Conservation (phyloP, 2,329 filamentous ascomycete genomes). For the Aspergillus niger region DNA sequence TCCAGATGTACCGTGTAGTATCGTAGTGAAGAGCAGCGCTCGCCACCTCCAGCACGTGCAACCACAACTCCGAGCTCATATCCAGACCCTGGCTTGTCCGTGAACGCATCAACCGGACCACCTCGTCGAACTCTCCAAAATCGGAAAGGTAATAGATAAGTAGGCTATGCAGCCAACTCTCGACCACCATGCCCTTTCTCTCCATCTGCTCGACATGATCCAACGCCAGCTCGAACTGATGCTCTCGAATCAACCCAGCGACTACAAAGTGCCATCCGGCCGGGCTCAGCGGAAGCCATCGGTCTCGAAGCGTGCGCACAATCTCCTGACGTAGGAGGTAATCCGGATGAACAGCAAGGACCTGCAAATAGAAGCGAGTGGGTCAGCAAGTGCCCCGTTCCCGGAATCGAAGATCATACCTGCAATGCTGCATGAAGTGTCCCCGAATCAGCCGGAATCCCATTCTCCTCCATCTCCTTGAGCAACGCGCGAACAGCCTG, state of each 20-base stretch:
- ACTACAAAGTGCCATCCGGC: constrained; percentile 68
- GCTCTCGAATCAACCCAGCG: constrained; percentile 75
- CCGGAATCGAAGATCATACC: constrained; percentile 40
- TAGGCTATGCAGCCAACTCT: constrained; percentile 76
- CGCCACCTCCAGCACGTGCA: constrained; percentile 74
- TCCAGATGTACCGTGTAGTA: constrained; percentile 72
- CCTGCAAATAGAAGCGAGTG: constrained; percentile 43
- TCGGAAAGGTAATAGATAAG: constrained; percentile 74
- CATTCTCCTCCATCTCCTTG: constrained; percentile 67
- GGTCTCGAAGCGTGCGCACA: constrained; percentile 63
- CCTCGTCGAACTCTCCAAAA: constrained; percentile 74
- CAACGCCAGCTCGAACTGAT: constrained; percentile 79
- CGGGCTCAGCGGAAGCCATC: constrained; percentile 67
- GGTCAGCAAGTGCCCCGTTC: background rate
- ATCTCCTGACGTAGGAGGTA: constrained; percentile 73
- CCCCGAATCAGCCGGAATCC: constrained; percentile 64
- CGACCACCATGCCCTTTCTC: constrained; percentile 56
- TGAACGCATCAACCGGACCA: constrained; percentile 66
- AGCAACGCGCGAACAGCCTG: constrained; percentile 65
- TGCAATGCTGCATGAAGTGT: constrained; percentile 73
- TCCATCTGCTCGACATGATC: constrained; percentile 68
- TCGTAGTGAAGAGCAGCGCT: constrained; percentile 64
- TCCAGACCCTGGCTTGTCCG: constrained; percentile 52
- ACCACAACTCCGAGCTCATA: constrained; percentile 64
- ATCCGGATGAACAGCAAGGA: constrained; percentile 80